Base-by-base conservation (phyloP, 768 basidiomycete genomes). In the Neoboletus magnificus region DNA sequence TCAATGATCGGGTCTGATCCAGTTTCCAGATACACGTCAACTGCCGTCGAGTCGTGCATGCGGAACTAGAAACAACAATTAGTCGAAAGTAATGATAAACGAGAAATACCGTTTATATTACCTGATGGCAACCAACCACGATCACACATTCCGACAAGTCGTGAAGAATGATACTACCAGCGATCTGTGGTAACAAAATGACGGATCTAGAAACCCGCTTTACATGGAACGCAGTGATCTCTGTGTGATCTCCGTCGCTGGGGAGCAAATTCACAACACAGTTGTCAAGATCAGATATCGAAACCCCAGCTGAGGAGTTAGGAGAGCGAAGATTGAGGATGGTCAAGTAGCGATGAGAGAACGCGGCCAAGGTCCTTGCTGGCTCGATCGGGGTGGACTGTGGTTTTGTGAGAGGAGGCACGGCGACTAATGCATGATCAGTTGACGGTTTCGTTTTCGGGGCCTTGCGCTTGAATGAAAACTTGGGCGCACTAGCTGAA, bases 81-180 rank as follows among this genome's bases (percentile, higher is more conserved):
- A 56, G 32, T 25, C 20, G 0, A 4, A 30, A 20, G 11, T 12
- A 12, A 44, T 15, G 36, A 18, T 12, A 20, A 29, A 11, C 32
- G 5, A 42, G 25, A 32, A 18, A 6, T 33, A 40, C 13, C 27
- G 12, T 58, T 43, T 8, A 23, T 18, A 11, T 37, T 63, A 92
- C 93, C 80, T 96, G 93, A 65, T 91, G 93, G 62, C 88, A 89
- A 2, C 83, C 86, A 5, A 89, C 73, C 12, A 82, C 81, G n/a
- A 95, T 67, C 5, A 84, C 71, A 60, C 87, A 92, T 18, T 77
- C 68, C 20, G 72, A 70, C 30, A 93, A 60, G 57, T 86, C 79
- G 60, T 90, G 82, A 1, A 94, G 68, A 50, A 95, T 73, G 10
- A 86, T 81, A 62, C 91, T 94, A 1, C 92, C 90, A 8, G 79